Conservation (phyloP, 805 yeast species). For the Diddensiella transvaalensis region DNA sequence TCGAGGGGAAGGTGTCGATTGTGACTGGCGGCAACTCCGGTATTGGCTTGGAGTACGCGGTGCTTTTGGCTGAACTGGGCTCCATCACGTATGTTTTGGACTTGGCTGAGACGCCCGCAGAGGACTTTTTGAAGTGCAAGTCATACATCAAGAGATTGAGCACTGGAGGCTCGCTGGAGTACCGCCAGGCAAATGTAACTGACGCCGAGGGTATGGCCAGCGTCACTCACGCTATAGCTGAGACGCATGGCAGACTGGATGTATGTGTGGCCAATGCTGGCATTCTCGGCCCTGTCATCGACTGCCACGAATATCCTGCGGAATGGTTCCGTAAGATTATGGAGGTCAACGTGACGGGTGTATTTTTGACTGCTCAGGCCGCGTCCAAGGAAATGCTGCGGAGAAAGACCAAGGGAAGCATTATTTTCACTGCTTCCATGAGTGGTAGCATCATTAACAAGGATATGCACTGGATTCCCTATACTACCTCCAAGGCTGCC, state of each 20-base stretch:
- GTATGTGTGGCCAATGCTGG: slow-evolving; percentile 79
- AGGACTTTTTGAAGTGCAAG: slow-evolving; percentile 25
- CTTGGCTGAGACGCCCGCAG: slow-evolving; percentile 25
- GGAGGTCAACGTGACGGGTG: slow-evolving; percentile 67
- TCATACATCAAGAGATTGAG: slow-evolving; percentile 26
- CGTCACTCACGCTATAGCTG: slow-evolving; percentile 45
- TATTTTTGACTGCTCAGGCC: slow-evolving; percentile 65
- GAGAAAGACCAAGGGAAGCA: slow-evolving; percentile 57
- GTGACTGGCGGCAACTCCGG: slow-evolving; percentile 46
- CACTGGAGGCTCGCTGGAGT: slow-evolving; percentile 36
- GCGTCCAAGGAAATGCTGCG: slow-evolving; percentile 62
- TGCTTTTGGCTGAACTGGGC: slow-evolving; percentile 42
- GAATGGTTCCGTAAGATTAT: slow-evolving; percentile 61
- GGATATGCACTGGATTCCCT: slow-evolving; percentile 38
- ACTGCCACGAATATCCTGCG: slow-evolving; percentile 53
- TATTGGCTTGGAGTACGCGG: slow-evolving; percentile 42
- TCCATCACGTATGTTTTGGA: slow-evolving; percentile 40
- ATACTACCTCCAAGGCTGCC: slow-evolving; percentile 38
- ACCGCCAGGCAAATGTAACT: slow-evolving; percentile 49
- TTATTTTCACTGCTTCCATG: slow-evolving; percentile 75
- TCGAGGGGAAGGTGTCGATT: slow-evolving; percentile 41
- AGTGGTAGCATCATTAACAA: slow-evolving; percentile 70
- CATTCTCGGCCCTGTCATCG: slow-evolving; percentile 36
- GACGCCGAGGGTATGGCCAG: slow-evolving; percentile 36
- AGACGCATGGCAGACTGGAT: slow-evolving; percentile 55